These are phyloP conservation scores for Podila horticola DNA, from an alignment of 192 early-diverging fungal species.

Conservation along the genomic window DNA sequence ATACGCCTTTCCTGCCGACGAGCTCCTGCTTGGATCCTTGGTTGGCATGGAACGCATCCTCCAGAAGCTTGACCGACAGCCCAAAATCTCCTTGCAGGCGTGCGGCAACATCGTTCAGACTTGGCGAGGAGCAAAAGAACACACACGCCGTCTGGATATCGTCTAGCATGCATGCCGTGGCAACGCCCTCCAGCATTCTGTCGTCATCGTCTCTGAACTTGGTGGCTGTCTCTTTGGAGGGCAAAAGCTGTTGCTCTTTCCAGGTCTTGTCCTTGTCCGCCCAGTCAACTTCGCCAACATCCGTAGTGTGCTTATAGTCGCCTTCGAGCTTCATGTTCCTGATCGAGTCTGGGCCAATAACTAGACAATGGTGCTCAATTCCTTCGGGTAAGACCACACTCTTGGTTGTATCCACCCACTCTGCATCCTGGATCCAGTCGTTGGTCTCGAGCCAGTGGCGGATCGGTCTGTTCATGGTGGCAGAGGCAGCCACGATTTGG, in stretches of 20 bases:
- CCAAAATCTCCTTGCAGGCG: slow-evolving; percentile 44
- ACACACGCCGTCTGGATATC: slow-evolving; percentile 54
- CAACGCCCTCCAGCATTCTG: slow-evolving; percentile 59
- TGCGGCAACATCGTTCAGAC: slow-evolving; percentile 34
- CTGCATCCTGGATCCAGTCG: slow-evolving; percentile 62
- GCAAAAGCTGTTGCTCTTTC: slow-evolving; percentile 20
- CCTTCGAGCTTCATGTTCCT: slow-evolving; percentile 52
- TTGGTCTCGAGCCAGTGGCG: slow-evolving; percentile 64
- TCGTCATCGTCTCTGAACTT: slow-evolving; percentile 59
- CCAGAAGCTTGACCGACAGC: slow-evolving; percentile 47
- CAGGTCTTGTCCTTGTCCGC: slow-evolving; percentile 29
- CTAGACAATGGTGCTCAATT: slow-evolving; percentile 63
- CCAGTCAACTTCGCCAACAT: slow-evolving; percentile 22
- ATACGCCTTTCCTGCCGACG: slow-evolving; percentile 39
- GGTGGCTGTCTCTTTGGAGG: not conserved
- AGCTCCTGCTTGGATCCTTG: not conserved
- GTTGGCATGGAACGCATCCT: slow-evolving; percentile 17
- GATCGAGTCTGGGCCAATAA: slow-evolving; percentile 54
- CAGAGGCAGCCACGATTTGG: slow-evolving; percentile 73
- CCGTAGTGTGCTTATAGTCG: not conserved
- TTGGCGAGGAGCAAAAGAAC: slow-evolving; percentile 56
- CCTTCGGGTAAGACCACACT: slow-evolving; percentile 44
- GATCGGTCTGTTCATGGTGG: slow-evolving; percentile 76
- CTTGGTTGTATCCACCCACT: slow-evolving; percentile 68
- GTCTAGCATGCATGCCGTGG: slow-evolving; percentile 56